phyloP scores from a whole-genome alignment of 1,139 yeast species.

The Spathaspora sp. region DNA sequence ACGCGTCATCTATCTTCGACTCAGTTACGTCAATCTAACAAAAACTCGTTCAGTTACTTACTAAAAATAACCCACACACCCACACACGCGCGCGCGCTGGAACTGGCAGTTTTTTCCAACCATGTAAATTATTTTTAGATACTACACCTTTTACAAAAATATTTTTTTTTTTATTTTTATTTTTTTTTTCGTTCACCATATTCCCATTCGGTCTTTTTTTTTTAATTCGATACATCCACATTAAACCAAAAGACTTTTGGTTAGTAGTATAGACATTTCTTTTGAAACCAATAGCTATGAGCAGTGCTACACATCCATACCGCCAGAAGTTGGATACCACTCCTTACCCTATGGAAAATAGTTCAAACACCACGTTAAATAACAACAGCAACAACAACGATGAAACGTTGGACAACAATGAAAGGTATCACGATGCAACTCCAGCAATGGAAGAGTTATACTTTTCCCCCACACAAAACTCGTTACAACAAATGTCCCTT shows the following conservation, averaged over 20 bases:
- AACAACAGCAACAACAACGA: slow-evolving; percentile 8
- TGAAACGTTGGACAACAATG: slow-evolving; percentile 13
- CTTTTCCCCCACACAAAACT: slow-evolving; percentile 14
- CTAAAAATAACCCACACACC: slow-evolving; percentile 1
- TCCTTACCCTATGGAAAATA: slow-evolving; percentile 4
- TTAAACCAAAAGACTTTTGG: too few species aligned
- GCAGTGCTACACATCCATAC: slow-evolving; percentile 26
- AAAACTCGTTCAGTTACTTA: background rate
- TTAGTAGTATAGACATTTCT: background rate
- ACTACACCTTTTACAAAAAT: background rate
- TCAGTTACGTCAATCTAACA: background rate
- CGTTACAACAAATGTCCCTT: slow-evolving; percentile 3
- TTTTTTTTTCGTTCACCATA: background rate
- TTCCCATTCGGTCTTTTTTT: background rate
- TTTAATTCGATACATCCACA: background rate
- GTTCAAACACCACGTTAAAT: background rate
- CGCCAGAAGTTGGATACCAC: slow-evolving; percentile 28
- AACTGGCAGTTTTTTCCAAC: background rate
- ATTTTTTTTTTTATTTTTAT: background rate
- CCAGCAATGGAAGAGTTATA: slow-evolving; percentile 14
- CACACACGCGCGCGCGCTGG: too few species aligned
- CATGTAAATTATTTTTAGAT: background rate
- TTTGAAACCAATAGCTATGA: background rate
- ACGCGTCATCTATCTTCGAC: too few species aligned
- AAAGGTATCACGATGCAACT: slow-evolving; percentile 20